Evolutionary conservation across 1,284 basidiomycete species (phyloP).

Genomic region (Bondarzewia mesenterica): DNA sequence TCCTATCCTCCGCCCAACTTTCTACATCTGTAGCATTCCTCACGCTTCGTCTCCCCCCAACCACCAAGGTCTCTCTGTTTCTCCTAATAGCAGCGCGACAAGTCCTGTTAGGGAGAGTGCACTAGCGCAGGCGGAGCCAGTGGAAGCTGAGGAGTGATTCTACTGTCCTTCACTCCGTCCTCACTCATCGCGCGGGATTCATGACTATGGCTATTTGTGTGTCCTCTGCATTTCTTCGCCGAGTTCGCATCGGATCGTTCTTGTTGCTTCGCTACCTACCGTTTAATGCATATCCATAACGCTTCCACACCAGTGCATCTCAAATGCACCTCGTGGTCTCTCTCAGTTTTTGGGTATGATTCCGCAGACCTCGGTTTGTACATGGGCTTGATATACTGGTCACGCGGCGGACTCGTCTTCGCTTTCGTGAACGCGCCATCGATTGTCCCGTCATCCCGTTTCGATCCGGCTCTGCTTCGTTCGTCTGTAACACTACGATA

Average conservation of each 20-base stretch:
- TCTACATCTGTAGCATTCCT: slow-evolving; percentile 52
- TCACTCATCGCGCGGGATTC: not conserved
- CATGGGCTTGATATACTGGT: not conserved
- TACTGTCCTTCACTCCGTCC: slow-evolving; percentile 1
- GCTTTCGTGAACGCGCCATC: not conserved
- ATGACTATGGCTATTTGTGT: not conserved
- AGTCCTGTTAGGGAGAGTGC: slow-evolving; percentile 61
- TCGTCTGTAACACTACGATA: not conserved
- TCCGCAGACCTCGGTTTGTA: not conserved
- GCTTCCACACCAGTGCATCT: not conserved
- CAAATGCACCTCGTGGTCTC: not conserved
- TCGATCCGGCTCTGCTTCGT: not conserved
- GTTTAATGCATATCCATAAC: not conserved
- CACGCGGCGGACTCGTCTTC: not conserved
- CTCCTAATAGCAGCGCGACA: slow-evolving; percentile 54
- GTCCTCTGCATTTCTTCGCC: no score
- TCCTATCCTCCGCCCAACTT: not conserved
- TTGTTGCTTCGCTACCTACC: not conserved
- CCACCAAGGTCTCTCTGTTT: slow-evolving; percentile 53
- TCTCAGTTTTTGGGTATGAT: not conserved
- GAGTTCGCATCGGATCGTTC: not conserved
- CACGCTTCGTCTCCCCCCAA: slow-evolving; percentile 59
- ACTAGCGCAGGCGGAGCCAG: slow-evolving; percentile 25
- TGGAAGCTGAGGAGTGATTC: not conserved
- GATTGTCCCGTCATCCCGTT: not conserved